Evolutionary conservation across 768 basidiomycete genomes (phyloP).

Genomic region (Hirschioporus abietinus): DNA sequence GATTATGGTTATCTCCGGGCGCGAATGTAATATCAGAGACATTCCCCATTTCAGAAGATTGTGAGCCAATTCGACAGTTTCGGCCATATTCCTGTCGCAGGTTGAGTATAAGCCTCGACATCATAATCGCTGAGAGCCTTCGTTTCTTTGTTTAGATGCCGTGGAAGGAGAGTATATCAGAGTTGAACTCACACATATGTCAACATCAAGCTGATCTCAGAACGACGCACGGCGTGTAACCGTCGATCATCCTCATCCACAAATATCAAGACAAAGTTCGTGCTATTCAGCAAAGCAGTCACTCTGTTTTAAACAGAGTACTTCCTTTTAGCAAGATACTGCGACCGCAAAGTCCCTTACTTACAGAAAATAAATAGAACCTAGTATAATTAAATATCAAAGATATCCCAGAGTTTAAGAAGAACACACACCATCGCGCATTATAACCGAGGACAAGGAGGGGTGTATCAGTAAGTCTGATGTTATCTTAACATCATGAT

Average conservation of each 20-base stretch:
- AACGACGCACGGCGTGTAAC: neutral
- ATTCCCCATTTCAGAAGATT: neutral
- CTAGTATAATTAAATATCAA: neutral
- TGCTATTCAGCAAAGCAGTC: neutral
- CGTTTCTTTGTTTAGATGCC: neutral
- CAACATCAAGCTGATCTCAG: neutral
- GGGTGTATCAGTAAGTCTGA: neutral
- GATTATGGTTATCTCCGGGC: neutral
- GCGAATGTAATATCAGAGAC: neutral
- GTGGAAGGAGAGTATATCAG: no score
- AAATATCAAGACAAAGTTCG: neutral
- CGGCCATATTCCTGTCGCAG: slow-evolving; percentile 30
- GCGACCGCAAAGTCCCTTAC: neutral
- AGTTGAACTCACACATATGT: no score
- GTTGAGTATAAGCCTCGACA: slow-evolving; percentile 54
- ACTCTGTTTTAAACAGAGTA: neutral
- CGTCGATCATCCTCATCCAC: neutral
- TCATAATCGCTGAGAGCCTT: slow-evolving; percentile 46
- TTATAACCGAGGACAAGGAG: neutral
- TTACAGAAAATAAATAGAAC: neutral
- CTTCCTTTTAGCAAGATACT: neutral
- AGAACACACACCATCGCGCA: slow-evolving; percentile 1
- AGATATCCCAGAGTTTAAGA: neutral
- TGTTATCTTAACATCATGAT: neutral
- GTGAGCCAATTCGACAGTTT: neutral